Evolutionary conservation across 345 rosid genomes (phyloP).

Genomic region (Tarenaya hassleriana): DNA sequence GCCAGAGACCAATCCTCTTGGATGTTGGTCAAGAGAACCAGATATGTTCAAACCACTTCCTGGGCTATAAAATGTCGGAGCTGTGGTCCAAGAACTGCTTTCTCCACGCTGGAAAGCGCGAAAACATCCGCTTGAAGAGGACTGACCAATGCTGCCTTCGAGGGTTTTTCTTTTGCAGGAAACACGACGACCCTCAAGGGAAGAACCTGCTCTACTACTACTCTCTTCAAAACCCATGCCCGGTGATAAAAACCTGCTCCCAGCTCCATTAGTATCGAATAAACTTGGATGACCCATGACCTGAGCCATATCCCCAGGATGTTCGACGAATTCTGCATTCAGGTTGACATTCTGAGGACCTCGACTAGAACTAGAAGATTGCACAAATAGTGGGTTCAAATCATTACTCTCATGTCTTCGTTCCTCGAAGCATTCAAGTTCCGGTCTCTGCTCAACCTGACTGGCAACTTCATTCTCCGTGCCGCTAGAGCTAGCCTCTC

Average conservation of each 20-base stretch:
- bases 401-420: constrained; percentile 33
- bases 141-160: constrained; percentile 56
- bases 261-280: constrained; percentile 34
- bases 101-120: constrained; percentile 51
- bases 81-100: constrained; percentile 40
- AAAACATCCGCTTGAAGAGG: constrained; percentile 49
- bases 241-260: constrained; percentile 30
- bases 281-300: constrained; percentile 34
- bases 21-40: constrained; percentile 36
- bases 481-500: constrained; percentile 35
- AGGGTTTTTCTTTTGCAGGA: constrained; percentile 77
- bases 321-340: constrained; percentile 47
- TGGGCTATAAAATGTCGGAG: constrained; percentile 29
- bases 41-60: constrained; percentile 37
- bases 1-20: constrained; percentile 36
- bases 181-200: constrained; percentile 47
- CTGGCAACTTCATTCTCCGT: constrained; percentile 31
- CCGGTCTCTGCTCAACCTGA: constrained; percentile 37
- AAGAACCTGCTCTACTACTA: constrained; percentile 40
- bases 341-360: constrained; percentile 48
- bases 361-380: constrained; percentile 34
- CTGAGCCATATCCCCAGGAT: constrained; percentile 37
- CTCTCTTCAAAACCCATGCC: constrained; percentile 31
- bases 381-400: constrained; percentile 36
- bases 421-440: constrained; percentile 48